Evolutionary conservation across 2,329 filamentous ascomycete genomes (phyloP).

Genomic region (Alternaria alternata): DNA sequence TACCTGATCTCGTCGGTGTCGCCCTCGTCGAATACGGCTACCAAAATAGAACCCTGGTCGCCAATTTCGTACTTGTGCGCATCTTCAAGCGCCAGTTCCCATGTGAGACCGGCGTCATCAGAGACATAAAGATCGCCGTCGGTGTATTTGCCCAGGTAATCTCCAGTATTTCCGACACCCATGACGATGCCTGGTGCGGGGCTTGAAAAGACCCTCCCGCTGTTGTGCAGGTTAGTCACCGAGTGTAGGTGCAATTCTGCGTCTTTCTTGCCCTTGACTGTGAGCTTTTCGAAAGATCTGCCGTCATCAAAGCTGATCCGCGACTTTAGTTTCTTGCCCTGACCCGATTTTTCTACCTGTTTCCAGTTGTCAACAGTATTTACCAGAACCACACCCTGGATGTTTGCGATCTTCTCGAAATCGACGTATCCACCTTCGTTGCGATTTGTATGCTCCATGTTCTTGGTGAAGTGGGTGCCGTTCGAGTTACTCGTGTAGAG

Average conservation of each 20-base stretch:
- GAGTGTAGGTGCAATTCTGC: slow-evolving; percentile 87
- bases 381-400: slow-evolving; percentile 90
- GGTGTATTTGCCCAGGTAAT: slow-evolving; percentile 72
- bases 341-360: slow-evolving; percentile 66
- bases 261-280: slow-evolving; percentile 69
- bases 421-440: slow-evolving; percentile 80
- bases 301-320: slow-evolving; percentile 96
- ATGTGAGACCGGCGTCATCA: slow-evolving; percentile 86
- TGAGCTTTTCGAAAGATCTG: slow-evolving; percentile 79
- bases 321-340: slow-evolving; percentile 74
- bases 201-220: slow-evolving; percentile 89
- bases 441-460: slow-evolving; percentile 91
- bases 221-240: slow-evolving; percentile 82
- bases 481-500: slow-evolving; percentile 97
- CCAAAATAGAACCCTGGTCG: slow-evolving; percentile 86
- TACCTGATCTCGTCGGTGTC: slow-evolving; percentile 73
- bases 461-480: slow-evolving; percentile 93
- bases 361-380: slow-evolving; percentile 90
- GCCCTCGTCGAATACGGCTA: slow-evolving; percentile 77
- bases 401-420: slow-evolving; percentile 90
- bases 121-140: slow-evolving; percentile 87
- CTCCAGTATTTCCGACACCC: slow-evolving; percentile 90
- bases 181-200: slow-evolving; percentile 92
- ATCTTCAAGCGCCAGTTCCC: slow-evolving; percentile 76
- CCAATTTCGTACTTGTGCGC: slow-evolving; percentile 97